Evolutionary conservation across 225 moss, liverwort and hornwort genomes (phyloP).

Genomic region (Pleurozium schreberi): DNA sequence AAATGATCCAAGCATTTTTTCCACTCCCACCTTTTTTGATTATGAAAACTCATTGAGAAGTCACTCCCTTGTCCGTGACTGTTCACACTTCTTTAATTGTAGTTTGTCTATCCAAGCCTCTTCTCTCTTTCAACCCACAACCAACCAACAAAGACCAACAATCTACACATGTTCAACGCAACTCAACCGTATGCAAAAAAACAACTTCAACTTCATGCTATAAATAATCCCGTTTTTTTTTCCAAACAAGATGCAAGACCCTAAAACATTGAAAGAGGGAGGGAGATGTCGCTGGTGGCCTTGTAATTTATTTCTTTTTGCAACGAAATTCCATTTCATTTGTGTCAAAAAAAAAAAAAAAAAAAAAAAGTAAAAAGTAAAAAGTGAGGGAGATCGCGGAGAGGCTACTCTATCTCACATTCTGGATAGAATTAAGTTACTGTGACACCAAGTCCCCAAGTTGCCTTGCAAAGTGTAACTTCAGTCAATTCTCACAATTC

Average conservation of each 20-base stretch:
- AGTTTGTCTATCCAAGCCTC: background rate
- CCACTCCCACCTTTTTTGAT: accelerated
- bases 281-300: no score
- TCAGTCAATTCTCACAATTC: background rate
- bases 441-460: background rate
- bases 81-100: background rate
- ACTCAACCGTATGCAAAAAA: background rate
- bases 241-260: background rate
- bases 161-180: background rate
- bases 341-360: no score
- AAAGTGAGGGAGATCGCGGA: no score
- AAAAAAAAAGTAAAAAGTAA: no score
- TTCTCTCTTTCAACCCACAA: no score
- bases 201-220: background rate
- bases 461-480: background rate
- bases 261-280: background rate
- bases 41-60: background rate
- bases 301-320: no score
- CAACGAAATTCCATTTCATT: no score
- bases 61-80: no score
- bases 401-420: no score
- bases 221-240: background rate
- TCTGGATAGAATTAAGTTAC: no score
- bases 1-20: accelerated
- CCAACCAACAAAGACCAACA: background rate